Conservation (phyloP, 163 green algal genomes). For the Prototheca wickerhamii region DNA sequence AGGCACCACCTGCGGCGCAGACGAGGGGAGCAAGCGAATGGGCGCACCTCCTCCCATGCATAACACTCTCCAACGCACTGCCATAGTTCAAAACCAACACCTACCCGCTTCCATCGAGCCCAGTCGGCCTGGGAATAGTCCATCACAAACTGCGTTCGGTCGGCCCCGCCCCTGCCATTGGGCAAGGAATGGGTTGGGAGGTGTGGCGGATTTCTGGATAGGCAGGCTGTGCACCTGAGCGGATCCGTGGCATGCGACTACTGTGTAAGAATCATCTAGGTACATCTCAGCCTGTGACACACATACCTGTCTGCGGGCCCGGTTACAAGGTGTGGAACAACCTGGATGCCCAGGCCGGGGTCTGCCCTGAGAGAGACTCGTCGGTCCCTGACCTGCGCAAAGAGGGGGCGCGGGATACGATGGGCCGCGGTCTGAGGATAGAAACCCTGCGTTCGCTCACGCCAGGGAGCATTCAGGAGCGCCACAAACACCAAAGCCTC, state of each 20-base stretch:
- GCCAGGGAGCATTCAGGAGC: background rate
- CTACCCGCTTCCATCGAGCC: conserved; percentile 39
- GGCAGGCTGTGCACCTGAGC: no score
- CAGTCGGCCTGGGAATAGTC: conserved; percentile 39
- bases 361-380: conserved; percentile 14
- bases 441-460: no score
- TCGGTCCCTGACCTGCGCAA: conserved; percentile 34
- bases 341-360: background rate
- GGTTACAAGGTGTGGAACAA: no score
- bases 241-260: background rate
- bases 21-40: no score
- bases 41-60: no score
- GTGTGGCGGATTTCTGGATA: background rate
- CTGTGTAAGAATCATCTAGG: background rate
- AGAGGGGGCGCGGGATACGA: background rate
- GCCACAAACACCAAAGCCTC: background rate
- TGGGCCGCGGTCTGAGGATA: no score
- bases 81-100: background rate
- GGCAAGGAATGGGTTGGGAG: background rate
- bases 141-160: conserved; percentile 44
- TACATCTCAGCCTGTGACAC: no score
- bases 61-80: background rate
- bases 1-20: no score
- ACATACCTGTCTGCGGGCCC: no score
- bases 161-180: conserved; percentile 9